These are phyloP conservation scores for Erysiphe pulchra DNA, from an alignment of 2,329 filamentous ascomycete species.

Conservation along the genomic window DNA sequence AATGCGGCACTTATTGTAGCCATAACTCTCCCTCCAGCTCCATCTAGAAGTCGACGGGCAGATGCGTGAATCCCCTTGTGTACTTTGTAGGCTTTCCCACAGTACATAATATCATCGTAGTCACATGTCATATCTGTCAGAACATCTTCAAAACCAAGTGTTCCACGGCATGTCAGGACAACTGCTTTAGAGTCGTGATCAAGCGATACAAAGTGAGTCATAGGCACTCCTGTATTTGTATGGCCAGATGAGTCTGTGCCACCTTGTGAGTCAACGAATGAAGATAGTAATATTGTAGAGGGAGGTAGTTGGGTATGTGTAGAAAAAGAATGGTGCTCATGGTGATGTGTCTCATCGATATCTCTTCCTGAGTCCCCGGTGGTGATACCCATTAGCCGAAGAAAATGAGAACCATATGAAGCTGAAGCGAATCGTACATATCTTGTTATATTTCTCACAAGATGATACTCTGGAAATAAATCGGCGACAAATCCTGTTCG, in stretches of 20 bases:
- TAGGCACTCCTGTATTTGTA: slow-evolving; percentile 24
- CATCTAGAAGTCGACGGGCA: slow-evolving; percentile 23
- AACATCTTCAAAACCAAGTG: slow-evolving; percentile 29
- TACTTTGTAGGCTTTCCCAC: slow-evolving; percentile 25
- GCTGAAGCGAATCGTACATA: slow-evolving; percentile 43
- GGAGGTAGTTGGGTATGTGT: slow-evolving; percentile 32
- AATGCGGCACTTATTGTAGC: slow-evolving; percentile 24
- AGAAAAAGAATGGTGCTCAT: slow-evolving; percentile 36
- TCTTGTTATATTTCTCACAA: slow-evolving; percentile 34
- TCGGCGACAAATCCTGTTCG: slow-evolving; percentile 27
- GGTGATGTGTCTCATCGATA: slow-evolving; percentile 17
- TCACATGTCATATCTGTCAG: slow-evolving; percentile 31
- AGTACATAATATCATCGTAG: slow-evolving; percentile 23
- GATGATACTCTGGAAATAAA: slow-evolving; percentile 31
- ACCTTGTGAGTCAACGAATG: slow-evolving; percentile 27
- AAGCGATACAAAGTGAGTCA: slow-evolving; percentile 29
- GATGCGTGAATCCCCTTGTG: slow-evolving; percentile 31
- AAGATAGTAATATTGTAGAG: slow-evolving; percentile 29
- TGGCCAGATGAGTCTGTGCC: slow-evolving; percentile 23
- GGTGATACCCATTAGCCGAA: slow-evolving; percentile 36
- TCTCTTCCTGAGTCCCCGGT: slow-evolving; percentile 21
- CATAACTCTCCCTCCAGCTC: slow-evolving; percentile 23
- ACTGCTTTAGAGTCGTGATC: slow-evolving; percentile 30
- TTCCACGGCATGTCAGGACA: slow-evolving; percentile 27
- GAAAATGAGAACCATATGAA: slow-evolving; percentile 36